Evolutionary conservation across 2,329 filamentous ascomycete genomes (phyloP), one percentile per base, ranked within the genome.

Genomic region (Aspergillus pseudonomiae): DNA sequence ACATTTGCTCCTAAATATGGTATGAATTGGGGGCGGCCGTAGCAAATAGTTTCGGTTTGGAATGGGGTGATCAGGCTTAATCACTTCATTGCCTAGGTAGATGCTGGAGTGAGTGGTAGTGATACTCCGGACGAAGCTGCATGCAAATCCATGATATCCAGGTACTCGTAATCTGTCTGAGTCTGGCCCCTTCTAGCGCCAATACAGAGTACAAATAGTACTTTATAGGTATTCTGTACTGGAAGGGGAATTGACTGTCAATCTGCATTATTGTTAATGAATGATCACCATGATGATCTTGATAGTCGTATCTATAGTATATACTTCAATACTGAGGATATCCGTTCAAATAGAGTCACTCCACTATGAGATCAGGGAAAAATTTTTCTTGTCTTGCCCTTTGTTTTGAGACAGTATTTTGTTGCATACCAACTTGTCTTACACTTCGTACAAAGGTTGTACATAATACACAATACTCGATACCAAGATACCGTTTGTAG

Each of bases 121-220:
- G 45, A 55, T 55, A 55, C 7, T 46, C 21, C 7, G 14, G 34
- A 36, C 34, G 5, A 36, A 16, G 14, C 28, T 56, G 59, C 52
- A 56, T 39, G 53, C 45, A 57, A 48, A 56, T 34, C 45, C 41
- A 59, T 52, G 48, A 59, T 34, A 52, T 48, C 56, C 56, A 52
- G 45, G 24, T 53, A 63, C 55, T 59, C 24, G 24, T 53, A 63
- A 59, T 59, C 30, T 46, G 30, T 45, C 39, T 19, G 50, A 60
- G 62, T 64, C 62, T 64, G 62, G 62, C 59, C 62, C 59, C 50
- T 64, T 56, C 55, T 64, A 59, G 62, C 62, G 62, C 41, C 62
- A 45, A 34, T 56, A 61, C 39, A 50, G 26, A 28, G 26, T 36
- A 53, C 50, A 30, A 6, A 26, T 26, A 11, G 26, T 50, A 11